Evolutionary conservation across 345 rosid species (phyloP), one percentile per base, ranked within the genome.

Genomic region (Stellera chamaejasme): DNA sequence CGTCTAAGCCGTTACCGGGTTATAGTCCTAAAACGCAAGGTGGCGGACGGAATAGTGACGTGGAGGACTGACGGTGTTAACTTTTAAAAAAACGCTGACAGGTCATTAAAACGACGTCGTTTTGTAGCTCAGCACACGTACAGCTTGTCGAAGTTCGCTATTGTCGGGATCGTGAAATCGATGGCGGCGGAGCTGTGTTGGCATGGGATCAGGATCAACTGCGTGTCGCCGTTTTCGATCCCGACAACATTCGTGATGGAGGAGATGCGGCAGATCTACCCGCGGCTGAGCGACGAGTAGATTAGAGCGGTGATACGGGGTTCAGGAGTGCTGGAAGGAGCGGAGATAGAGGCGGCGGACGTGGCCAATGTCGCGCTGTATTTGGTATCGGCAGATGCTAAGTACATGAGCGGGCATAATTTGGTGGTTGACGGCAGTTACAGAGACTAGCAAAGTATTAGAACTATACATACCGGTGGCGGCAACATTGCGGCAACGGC

Each of bases 371-470:
- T 95, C 13, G 96, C 96, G 12, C 69, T 88, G 43, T 92, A 80
- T 64, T 80, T 92, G 3, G 88, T 83, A 1, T 85, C 95, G 0
- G 89, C 79, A 43, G 96, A 83, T 66, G 88, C 97, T 5, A 87
- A 84, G 73, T 90, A 84, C 45, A 83, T 90, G 8, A 84, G 71
- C 42, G 97, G 93, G 12, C 96, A 85, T 70, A 92, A 92, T 60
- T 64, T 92, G 67, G 88, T 84, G 55, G 87, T 92, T 8, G 98
- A 92, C 68, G 98, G 98, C 67, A n/a, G n/a, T n/a, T n/a, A n/a
- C n/a, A n/a, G n/a, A n/a, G n/a, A n/a, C n/a, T n/a, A n/a, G n/a
- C n/a, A n/a, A n/a, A n/a, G n/a, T n/a, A n/a, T n/a, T n/a, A n/a
- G n/a, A n/a, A n/a, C n/a, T n/a, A n/a, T n/a, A n/a, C n/a, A n/a